Percentiles rank a stretch among this genome's conserved stretches.
Evolutionary conservation across 441 rosid genomes (phyloP).

Genomic region (Syzygium malaccense): DNA sequence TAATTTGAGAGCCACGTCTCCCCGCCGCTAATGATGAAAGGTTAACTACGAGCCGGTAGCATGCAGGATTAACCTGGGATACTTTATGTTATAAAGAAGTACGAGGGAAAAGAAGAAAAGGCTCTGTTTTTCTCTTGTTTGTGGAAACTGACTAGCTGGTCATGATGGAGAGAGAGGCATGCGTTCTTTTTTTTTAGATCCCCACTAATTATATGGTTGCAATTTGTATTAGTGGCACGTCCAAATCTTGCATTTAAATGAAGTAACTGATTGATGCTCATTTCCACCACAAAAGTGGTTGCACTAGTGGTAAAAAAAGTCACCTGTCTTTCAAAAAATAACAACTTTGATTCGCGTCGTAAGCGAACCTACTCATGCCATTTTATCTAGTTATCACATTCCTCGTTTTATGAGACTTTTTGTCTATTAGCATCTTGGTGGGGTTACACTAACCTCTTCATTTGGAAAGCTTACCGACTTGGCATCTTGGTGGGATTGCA

Average conservation of each 20-base stretch:
- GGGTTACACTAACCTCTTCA: not conserved
- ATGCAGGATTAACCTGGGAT: not conserved
- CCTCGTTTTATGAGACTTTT: accelerated
- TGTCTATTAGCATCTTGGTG: not conserved
- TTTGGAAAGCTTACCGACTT: not conserved
- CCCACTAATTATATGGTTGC: not conserved
- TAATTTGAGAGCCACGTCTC: not conserved
- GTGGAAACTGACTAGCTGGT: not conserved
- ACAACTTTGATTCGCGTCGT: not conserved
- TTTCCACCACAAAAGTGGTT: not conserved
- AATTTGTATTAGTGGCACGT: not conserved
- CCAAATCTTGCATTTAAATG: not conserved
- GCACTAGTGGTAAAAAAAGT: not conserved
- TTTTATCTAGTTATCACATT: not conserved
- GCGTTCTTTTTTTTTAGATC: not conserved
- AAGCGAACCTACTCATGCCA: not conserved
- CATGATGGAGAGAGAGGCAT: not conserved
- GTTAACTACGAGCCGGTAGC: not conserved
- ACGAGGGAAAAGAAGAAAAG: not conserved
- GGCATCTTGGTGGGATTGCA: not conserved
- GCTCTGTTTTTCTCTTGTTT: not conserved
- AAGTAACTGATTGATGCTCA: not conserved
- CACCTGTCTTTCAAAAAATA: not conserved
- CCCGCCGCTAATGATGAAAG: not conserved
- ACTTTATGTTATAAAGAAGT: not conserved